These are phyloP conservation scores for Phytophthora uliginosa DNA, from an alignment of 352 stramenopile genomes.

Conservation along the genomic window DNA sequence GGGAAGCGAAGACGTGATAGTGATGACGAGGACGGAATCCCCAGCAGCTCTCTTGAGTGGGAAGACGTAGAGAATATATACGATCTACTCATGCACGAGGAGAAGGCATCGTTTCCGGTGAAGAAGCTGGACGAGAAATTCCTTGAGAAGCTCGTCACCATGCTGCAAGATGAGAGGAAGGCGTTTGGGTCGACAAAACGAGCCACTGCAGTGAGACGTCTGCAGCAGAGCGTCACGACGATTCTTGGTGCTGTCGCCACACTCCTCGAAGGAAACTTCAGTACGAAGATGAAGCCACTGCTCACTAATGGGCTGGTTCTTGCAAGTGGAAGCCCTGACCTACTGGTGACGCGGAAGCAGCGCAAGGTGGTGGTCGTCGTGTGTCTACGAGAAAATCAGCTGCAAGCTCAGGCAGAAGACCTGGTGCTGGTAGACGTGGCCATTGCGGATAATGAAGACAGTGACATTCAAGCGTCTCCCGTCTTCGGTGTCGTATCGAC, in stretches of 20 bases:
- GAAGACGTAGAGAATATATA: conserved; percentile 5
- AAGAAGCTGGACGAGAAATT: conserved; percentile 3
- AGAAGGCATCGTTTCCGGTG: conserved; percentile 5
- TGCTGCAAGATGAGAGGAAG: conserved; percentile 8
- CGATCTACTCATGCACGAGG: conserved; percentile 1
- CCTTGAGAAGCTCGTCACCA: not conserved
- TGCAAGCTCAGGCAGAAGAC: conserved; percentile 1
- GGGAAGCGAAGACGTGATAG: conserved; percentile 1
- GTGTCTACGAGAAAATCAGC: not conserved
- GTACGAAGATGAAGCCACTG: conserved; percentile 4
- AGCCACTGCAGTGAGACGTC: conserved; percentile 4
- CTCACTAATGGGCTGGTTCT: conserved; percentile 4
- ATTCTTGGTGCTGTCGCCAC: conserved; percentile 14
- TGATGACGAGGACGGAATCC: not conserved
- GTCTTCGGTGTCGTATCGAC: conserved; percentile 9
- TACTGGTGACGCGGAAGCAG: not conserved
- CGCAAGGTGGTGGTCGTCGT: not conserved
- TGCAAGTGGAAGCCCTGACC: not conserved
- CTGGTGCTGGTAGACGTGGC: conserved; percentile 10
- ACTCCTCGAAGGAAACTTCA: not conserved
- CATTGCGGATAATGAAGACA: not conserved
- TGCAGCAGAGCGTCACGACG: conserved; percentile 4
- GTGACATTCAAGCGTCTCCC: not conserved
- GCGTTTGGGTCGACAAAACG: conserved; percentile 3
- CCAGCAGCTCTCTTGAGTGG: not conserved